These are phyloP conservation scores for Wickerhamiella sergipiensis DNA, from an alignment of 805 yeast species.

Conservation along the genomic window DNA sequence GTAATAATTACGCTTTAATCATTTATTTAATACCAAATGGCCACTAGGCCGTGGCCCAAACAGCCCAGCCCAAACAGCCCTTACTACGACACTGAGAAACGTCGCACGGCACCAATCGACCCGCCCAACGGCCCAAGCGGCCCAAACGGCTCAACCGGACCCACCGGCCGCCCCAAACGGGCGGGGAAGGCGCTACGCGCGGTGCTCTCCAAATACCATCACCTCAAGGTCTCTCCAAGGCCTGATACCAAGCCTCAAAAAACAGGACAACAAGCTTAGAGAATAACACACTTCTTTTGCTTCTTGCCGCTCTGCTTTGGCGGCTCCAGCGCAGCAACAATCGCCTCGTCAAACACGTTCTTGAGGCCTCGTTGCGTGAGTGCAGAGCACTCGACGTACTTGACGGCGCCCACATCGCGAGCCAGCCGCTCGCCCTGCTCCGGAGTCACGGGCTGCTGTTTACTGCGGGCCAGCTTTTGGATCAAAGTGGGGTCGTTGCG, in stretches of 20 bases:
- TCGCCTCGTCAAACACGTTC: constrained; percentile 97
- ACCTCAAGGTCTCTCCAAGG: too few species aligned
- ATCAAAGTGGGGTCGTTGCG: constrained; percentile 86
- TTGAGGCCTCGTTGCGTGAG: constrained; percentile 92
- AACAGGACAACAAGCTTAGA: too few species aligned
- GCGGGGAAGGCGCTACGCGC: too few species aligned
- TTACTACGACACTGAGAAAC: not conserved
- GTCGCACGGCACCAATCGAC: not conserved
- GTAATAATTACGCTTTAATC: not conserved
- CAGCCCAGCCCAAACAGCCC: not conserved
- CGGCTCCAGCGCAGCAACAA: constrained; percentile 95
- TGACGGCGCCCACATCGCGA: constrained; percentile 85
- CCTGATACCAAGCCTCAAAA: too few species aligned
- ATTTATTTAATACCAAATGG: not conserved
- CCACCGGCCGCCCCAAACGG: too few species aligned
- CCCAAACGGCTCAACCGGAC: too few species aligned
- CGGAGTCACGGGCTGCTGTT: constrained; percentile 68
- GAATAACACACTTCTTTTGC: constrained; percentile 61
- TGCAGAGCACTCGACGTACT: constrained; percentile 96
- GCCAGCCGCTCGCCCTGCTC: constrained; percentile 91
- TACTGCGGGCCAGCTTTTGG: constrained; percentile 82
- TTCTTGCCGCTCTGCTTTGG: constrained; percentile 64
- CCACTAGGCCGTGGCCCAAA: not conserved
- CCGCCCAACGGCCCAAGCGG: too few species aligned
- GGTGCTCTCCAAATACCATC: too few species aligned